Evolutionary conservation across 1,139 yeast species (phyloP).

Genomic region (Eremothecium sinecaudum): DNA sequence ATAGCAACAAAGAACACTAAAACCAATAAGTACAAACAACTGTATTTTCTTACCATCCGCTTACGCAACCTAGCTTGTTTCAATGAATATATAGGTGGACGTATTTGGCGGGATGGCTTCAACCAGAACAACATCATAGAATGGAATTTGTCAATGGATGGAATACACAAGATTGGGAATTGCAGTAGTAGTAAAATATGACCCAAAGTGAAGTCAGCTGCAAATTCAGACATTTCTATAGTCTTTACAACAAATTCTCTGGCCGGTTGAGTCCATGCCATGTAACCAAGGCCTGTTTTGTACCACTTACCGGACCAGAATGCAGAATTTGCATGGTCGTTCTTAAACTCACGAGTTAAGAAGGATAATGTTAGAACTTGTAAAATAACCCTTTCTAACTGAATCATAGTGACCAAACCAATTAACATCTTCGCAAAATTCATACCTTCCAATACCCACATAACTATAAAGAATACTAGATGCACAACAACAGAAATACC

Average conservation of each 20-base stretch:
- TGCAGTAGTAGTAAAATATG: constrained; percentile 82
- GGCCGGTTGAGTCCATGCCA: constrained; percentile 92
- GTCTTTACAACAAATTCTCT: constrained; percentile 94
- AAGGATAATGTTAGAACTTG: constrained; percentile 69
- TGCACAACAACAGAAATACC: constrained; percentile 86
- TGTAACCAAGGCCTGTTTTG: constrained; percentile 87
- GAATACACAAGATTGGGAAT: constrained; percentile 76
- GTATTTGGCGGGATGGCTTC: constrained; percentile 93
- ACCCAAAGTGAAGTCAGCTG: constrained; percentile 92
- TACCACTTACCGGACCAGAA: constrained; percentile 99
- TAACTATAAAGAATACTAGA: constrained; percentile 76
- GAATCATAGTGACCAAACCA: constrained; percentile 77
- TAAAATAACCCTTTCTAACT: constrained; percentile 81
- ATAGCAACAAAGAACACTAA: constrained; percentile 62
- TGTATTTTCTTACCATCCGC: constrained; percentile 96
- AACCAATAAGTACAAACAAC: constrained; percentile 66
- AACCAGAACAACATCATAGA: constrained; percentile 98
- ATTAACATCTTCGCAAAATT: constrained; percentile 76
- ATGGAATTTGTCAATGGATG: constrained; percentile 94
- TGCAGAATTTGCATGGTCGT: constrained; percentile 92
- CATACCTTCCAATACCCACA: constrained; percentile 98
- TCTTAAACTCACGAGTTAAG: constrained; percentile 95
- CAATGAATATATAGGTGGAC: constrained; percentile 96
- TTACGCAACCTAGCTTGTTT: constrained; percentile 96
- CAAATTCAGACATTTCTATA: constrained; percentile 90